These are phyloP conservation scores for Globisporangium mamillatum DNA, from an alignment of 352 stramenopile species.

Conservation along the genomic window DNA sequence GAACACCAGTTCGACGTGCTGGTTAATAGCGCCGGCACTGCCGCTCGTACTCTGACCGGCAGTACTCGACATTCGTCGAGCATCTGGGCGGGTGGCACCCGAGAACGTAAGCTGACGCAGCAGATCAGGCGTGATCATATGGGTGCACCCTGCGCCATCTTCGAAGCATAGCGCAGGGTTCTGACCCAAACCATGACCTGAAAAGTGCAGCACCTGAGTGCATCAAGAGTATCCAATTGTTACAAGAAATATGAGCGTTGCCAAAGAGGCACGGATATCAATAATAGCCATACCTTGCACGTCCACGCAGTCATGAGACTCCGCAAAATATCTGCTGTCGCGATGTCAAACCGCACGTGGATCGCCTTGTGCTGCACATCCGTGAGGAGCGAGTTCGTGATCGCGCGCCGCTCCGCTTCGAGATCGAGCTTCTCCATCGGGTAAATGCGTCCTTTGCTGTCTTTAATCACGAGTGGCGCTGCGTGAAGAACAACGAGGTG, in stretches of 20 bases:
- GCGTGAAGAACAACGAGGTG: slow-evolving; percentile 81
- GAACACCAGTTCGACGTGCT: slow-evolving; percentile 68
- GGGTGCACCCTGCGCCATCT: slow-evolving; percentile 66
- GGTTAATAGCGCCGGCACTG: slow-evolving; percentile 12
- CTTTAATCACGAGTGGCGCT: slow-evolving; percentile 76
- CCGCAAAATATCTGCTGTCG: slow-evolving; percentile 68
- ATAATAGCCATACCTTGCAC: slow-evolving; percentile 21
- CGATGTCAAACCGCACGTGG: slow-evolving; percentile 75
- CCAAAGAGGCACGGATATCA: not conserved
- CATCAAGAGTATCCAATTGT: not conserved
- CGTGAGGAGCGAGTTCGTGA: slow-evolving; percentile 65
- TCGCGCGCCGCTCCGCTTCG: slow-evolving; percentile 64
- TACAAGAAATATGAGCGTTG: not conserved
- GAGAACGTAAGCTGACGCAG: slow-evolving; percentile 71
- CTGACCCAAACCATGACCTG: slow-evolving; percentile 66
- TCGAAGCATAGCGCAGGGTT: slow-evolving; percentile 77
- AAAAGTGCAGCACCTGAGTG: slow-evolving; percentile 74
- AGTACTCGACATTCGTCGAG: slow-evolving; percentile 4
- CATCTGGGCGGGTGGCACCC: slow-evolving; percentile 19
- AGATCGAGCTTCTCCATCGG: slow-evolving; percentile 85
- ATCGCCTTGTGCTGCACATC: slow-evolving; percentile 76
- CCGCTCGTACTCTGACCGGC: slow-evolving; percentile 16
- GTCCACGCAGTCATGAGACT: slow-evolving; percentile 77
- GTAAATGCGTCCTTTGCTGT: slow-evolving; percentile 66
- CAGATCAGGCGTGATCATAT: slow-evolving; percentile 67